Base-by-base conservation (phyloP, 495 filamentous ascomycete species). In the Penicillium subrubescens region DNA sequence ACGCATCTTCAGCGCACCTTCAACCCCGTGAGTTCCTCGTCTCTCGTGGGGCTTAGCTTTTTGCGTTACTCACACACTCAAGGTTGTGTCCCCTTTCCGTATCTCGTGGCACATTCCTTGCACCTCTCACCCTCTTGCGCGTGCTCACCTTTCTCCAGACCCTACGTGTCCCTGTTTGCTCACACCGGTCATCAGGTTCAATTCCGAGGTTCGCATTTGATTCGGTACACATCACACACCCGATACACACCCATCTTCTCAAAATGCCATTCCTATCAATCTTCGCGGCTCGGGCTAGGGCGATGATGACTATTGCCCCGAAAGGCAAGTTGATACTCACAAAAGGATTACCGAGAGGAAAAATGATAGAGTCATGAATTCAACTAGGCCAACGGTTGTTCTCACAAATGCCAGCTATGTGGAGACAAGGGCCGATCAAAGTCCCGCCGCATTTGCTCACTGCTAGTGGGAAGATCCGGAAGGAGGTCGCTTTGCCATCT, bases 401-500 rank as follows among this genome's bases (percentile, higher is more conserved):
- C 8, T 21, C 43, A 3, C 17, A 10, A 8, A 21, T n/a, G 19
- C n/a, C n/a, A 3, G 4, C 8, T 6, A 44, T 44, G n/a, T 5
- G n/a, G n/a, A 44, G n/a, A 6, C 43, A 44, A 21, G 8, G 17
- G 6, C 43, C 43, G 1, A 10, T 19, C n/a, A 15, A 19, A n/a
- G n/a, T 6, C 19, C 15, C n/a, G 6, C 17, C 7, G n/a, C 6
- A 44, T 19, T 7, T 15, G 0, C 69, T 86, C 14, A 81, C 81
- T 52, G 78, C 77, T 7, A 80, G 75, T 37, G 82, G 80, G 59
- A 83, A 87, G 72, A 77, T 78, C 50, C 81, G 87, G 54, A 79
- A 82, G 72, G 92, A 97, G 81, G 93, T 97, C 25, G 91, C 88
- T 65, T 81, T 99, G 60, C 86, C 92, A 44, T 94, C 90, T 70